These are phyloP conservation scores for Blastomyces parvus DNA, from an alignment of 2,329 filamentous ascomycete species.

Conservation along the genomic window DNA sequence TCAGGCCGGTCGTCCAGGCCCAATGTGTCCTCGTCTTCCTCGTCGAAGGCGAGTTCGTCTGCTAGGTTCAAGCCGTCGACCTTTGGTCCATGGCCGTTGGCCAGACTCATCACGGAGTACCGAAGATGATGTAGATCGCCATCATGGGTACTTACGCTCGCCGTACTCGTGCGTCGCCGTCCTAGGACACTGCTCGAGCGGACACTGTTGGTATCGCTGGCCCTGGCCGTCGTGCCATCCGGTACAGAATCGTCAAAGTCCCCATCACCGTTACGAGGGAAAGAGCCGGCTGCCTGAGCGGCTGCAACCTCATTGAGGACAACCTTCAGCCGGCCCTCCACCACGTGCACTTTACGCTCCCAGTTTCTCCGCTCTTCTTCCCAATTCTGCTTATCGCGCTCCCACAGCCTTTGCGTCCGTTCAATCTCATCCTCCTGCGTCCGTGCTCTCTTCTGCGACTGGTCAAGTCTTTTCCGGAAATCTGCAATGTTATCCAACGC, in stretches of 20 bases:
- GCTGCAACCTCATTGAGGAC: constrained; percentile 71
- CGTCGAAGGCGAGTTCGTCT: constrained; percentile 81
- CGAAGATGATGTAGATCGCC: constrained; percentile 51
- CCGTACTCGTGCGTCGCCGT: constrained; percentile 50
- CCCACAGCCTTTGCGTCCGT: constrained; percentile 69
- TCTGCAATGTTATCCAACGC: constrained; percentile 64
- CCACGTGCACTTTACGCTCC: constrained; percentile 80
- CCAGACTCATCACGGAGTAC: constrained; percentile 59
- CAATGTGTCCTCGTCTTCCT: constrained; percentile 54
- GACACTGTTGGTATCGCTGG: constrained; percentile 62
- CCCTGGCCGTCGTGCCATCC: constrained; percentile 47
- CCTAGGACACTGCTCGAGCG: constrained; percentile 58
- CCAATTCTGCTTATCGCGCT: constrained; percentile 75
- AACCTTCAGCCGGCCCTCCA: constrained; percentile 72
- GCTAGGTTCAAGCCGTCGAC: constrained; percentile 66
- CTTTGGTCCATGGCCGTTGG: constrained; percentile 46
- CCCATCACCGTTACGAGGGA: constrained; percentile 39
- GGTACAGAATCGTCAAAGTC: constrained; percentile 53
- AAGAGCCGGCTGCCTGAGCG: constrained; percentile 26
- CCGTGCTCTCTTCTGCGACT: constrained; percentile 64
- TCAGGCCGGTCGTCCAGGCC: constrained; percentile 58
- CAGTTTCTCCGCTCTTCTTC: constrained; percentile 70
- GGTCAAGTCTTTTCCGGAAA: constrained; percentile 65
- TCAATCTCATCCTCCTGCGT: constrained; percentile 75
- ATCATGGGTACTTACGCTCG: constrained; percentile 43